phyloP scores from a whole-genome alignment of 345 rosid species.

The Kernera saxatilis region DNA sequence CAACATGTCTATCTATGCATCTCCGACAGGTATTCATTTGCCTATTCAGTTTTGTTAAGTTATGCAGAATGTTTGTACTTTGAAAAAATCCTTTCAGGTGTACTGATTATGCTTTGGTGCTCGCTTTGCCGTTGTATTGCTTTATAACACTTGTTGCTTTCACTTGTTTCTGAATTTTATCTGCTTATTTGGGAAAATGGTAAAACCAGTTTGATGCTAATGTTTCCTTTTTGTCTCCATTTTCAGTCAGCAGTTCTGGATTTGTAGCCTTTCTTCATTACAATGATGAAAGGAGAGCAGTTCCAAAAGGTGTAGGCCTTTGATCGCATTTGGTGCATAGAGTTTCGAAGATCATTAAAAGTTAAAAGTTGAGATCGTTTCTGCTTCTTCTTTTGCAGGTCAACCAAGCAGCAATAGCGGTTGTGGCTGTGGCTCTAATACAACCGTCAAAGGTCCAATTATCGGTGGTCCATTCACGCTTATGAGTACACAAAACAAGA shows the following conservation, averaged over 20 bases:
- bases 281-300: conserved; percentile 77
- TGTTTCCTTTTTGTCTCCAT: not conserved
- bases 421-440: conserved; percentile 26
- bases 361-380: not conserved
- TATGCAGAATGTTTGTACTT: no score
- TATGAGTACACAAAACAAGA: conserved; percentile 45
- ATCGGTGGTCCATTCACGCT: conserved; percentile 82
- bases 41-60: no score
- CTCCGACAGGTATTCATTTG: no score
- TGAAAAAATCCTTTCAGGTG: no score
- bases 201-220: not conserved
- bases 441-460: conserved; percentile 47
- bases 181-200: not conserved
- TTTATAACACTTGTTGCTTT: not conserved
- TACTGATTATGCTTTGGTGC: no score
- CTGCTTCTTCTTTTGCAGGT: conserved; percentile 4
- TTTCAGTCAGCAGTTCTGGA: conserved; percentile 67
- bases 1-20: no score
- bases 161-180: not conserved
- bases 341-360: not conserved
- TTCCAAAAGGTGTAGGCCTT: conserved; percentile 48
- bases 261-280: conserved; percentile 47
- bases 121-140: conserved; percentile 48
- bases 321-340: not conserved
- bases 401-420: conserved; percentile 38